phyloP scores from a whole-genome alignment of 1,284 basidiomycete species.

The Leccinum subrobustum region DNA sequence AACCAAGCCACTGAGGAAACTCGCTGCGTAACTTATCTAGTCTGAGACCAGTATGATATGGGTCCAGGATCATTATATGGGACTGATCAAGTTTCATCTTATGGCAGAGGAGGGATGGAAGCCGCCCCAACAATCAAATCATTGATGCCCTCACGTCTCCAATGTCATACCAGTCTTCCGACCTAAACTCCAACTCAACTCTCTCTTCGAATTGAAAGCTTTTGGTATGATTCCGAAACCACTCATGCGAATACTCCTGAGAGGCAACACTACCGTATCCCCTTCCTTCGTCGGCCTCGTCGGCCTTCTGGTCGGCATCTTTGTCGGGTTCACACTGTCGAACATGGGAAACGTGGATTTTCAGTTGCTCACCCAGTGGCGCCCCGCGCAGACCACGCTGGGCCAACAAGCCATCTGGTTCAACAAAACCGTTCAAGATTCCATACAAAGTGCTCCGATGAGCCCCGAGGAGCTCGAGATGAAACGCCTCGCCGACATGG shows the following conservation, averaged over 20 bases:
- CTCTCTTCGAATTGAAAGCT: not conserved
- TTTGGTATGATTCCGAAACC: not conserved
- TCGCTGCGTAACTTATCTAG: no score
- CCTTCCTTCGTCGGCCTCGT: conserved; percentile 10
- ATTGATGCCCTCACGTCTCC: not conserved
- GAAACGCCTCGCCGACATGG: conserved; percentile 21
- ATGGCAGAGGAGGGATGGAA: not conserved
- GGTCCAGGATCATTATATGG: not conserved
- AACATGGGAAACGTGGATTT: conserved; percentile 16
- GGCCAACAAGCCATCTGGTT: conserved; percentile 21
- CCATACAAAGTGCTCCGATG: not conserved
- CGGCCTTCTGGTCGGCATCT: conserved; percentile 21
- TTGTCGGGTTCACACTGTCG: conserved; percentile 28
- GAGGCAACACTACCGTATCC: not conserved
- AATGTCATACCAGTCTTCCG: not conserved
- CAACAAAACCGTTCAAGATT: conserved; percentile 6
- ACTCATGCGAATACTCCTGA: conserved; percentile 11
- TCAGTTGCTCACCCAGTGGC: conserved; percentile 22
- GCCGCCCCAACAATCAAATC: no score
- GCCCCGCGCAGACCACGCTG: conserved; percentile 12
- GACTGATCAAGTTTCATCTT: not conserved
- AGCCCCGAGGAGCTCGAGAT: conserved; percentile 5
- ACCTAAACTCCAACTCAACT: not conserved
- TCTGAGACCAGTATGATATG: no score
- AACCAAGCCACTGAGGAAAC: no score